Evolutionary conservation across 202 grass and related monocot species (phyloP).

Genomic region (Dendrocalamus latiflorus): DNA sequence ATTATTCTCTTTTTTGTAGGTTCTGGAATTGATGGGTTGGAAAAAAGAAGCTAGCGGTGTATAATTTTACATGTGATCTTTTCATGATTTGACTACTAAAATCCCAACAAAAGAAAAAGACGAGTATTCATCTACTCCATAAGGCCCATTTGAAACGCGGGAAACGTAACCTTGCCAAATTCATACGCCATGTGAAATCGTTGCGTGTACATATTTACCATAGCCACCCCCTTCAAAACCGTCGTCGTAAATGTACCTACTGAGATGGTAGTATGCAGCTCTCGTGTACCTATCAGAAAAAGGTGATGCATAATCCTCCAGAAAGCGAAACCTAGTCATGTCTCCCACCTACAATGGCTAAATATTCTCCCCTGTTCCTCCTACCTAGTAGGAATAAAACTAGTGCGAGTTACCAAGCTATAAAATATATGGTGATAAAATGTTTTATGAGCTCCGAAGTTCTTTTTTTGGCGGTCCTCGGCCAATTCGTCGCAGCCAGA

Average conservation of each 20-base stretch:
- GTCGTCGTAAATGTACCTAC: not conserved
- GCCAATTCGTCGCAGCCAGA: too few relatives aligned
- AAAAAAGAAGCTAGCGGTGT: not conserved
- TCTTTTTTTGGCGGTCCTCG: too few relatives aligned
- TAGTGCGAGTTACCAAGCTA: not conserved
- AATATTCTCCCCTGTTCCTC: not conserved
- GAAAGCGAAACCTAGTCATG: too few relatives aligned
- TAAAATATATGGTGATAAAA: not conserved
- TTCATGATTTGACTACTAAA: not conserved
- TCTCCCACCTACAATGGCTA: too few relatives aligned
- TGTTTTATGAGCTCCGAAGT: not conserved
- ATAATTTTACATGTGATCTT: not conserved
- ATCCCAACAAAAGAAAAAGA: too few relatives aligned
- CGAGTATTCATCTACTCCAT: not conserved
- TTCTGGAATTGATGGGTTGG: not conserved
- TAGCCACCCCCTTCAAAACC: not conserved
- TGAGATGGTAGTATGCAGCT: not conserved
- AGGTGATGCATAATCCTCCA: not conserved
- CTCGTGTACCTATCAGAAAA: not conserved
- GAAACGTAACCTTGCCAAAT: not conserved
- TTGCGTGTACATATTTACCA: not conserved
- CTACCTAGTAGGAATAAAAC: not conserved
- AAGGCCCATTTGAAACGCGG: too few relatives aligned
- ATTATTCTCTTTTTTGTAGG: not conserved
- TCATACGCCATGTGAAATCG: not conserved